These are phyloP conservation scores for Simplicillium sp. DNA, from an alignment of 2,329 filamentous ascomycete species.

Conservation along the genomic window DNA sequence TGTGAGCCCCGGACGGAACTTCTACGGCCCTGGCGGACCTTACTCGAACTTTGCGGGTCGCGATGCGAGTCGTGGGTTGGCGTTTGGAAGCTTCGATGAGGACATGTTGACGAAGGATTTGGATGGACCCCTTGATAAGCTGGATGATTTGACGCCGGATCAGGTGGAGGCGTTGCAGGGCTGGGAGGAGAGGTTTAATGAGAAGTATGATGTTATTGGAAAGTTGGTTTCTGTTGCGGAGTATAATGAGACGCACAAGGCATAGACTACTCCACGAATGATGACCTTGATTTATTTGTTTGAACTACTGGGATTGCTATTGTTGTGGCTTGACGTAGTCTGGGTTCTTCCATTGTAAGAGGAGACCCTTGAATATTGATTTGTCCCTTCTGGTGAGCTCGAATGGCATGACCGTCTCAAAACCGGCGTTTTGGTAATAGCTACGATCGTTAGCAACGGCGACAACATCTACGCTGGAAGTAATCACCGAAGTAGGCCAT, in stretches of 20 bases:
- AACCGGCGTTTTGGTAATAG: too few relatives aligned
- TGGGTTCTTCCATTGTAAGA: too few relatives aligned
- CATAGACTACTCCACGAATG: neutral
- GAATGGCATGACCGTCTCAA: too few relatives aligned
- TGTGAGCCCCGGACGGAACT: conserved; percentile 76
- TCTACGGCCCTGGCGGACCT: conserved; percentile 91
- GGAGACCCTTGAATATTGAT: too few relatives aligned
- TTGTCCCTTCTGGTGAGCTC: too few relatives aligned
- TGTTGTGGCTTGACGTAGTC: too few relatives aligned
- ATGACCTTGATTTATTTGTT: neutral
- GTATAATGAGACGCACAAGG: conserved; percentile 11
- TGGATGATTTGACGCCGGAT: conserved; percentile 62
- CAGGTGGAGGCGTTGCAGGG: conserved; percentile 76
- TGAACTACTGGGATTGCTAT: neutral
- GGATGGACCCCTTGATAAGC: conserved; percentile 68
- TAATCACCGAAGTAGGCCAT: too few relatives aligned
- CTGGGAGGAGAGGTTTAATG: conserved; percentile 88
- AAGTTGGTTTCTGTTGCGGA: conserved; percentile 56
- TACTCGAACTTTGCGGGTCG: conserved; percentile 95
- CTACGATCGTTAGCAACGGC: too few relatives aligned
- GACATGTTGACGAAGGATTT: conserved; percentile 92
- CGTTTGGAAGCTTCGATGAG: conserved; percentile 86
- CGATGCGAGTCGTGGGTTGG: conserved; percentile 81
- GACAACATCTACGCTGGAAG: too few relatives aligned
- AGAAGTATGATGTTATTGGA: conserved; percentile 95